Conservation (phyloP, 2,329 filamentous ascomycete genomes). For the Botrytis elliptica region DNA sequence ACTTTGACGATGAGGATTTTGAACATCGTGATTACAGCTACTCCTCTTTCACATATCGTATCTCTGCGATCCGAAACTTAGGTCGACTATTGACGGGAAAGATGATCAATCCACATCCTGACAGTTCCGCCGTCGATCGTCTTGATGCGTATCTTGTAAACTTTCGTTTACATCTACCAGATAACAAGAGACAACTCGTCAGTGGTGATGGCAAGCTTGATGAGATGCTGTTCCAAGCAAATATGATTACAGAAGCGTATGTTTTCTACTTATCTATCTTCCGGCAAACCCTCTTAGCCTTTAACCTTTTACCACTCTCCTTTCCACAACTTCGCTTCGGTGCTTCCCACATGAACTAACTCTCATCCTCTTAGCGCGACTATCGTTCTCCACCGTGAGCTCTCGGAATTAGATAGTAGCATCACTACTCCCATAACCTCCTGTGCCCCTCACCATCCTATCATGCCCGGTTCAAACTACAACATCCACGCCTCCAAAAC, state of each 20-base stretch:
- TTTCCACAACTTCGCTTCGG: background rate
- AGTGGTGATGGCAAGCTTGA: constrained; percentile 71
- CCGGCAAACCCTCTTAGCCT: background rate
- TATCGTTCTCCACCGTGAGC: constrained; percentile 77
- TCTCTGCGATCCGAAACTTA: constrained; percentile 76
- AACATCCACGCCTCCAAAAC: constrained; percentile 72
- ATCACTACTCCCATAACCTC: constrained; percentile 58
- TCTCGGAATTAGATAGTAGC: constrained; percentile 69
- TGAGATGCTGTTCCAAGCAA: constrained; percentile 88
- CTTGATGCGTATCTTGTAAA: constrained; percentile 61
- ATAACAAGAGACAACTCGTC: constrained; percentile 67
- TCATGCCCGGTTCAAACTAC: constrained; percentile 30
- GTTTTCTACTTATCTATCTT: constrained; percentile 9
- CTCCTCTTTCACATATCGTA: constrained; percentile 82
- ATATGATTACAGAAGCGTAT: constrained; percentile 66
- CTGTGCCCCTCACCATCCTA: constrained; percentile 56
- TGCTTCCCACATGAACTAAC: constrained; percentile 10
- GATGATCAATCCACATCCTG: constrained; percentile 45
- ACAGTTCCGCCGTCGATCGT: constrained; percentile 54
- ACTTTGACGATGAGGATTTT: constrained; percentile 71
- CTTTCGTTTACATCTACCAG: constrained; percentile 78
- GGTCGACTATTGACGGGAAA: constrained; percentile 68
- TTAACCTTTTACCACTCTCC: background rate
- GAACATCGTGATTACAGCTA: constrained; percentile 67
- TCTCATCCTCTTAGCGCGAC: constrained; percentile 46